Base-by-base conservation (phyloP, 2,329 filamentous ascomycete species). In the Penicillium sp. region DNA sequence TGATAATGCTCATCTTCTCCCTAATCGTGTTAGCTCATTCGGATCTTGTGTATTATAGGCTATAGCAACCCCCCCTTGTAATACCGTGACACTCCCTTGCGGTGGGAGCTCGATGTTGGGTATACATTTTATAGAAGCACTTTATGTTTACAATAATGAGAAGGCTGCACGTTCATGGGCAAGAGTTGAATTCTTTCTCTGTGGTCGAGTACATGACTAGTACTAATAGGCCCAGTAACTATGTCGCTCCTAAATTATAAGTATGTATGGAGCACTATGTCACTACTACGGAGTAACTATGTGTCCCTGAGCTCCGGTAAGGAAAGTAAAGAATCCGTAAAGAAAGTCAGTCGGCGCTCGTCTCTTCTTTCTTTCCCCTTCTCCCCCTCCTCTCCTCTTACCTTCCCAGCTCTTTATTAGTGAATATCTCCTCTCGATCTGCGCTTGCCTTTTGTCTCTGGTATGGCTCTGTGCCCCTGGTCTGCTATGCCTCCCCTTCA, bases 71-170 rank as follows among this genome's bases (percentile, higher is more conserved):
- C 28, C 56, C 64, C 58, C 59, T 56, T 58, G 63, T 65, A 65
- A 61, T 65, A 65, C 63, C 42, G 53, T 64, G 42, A 66, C 61
- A 22, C 45, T 51, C 58, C 53, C 58, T 56, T 56, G 49, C 49
- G 50, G 54, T 53, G 50, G 37, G 44, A 35, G 53, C 44, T 44
- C 24, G 10, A 6, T 33, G 28, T 44, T 49, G 8, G n/a, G 45
- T 49, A 30, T n/a, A 30, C 45, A 19, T 49, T 30, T 17, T 49
- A 24, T n/a, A 47, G 44, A 24, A 9, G 24, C 15, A 13, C 59
- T 61, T 53, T 55, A 50, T 58, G 58, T 60, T 63, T 61, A 44
- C 51, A 51, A 51, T 44, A 53, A 63, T 56, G 63, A 60, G 47
- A 51, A 40, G 53, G 42, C 60, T 19, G 26, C 35, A 37, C 12